Conservation (phyloP, 345 rosid genomes). For the Lepidium africanum region DNA sequence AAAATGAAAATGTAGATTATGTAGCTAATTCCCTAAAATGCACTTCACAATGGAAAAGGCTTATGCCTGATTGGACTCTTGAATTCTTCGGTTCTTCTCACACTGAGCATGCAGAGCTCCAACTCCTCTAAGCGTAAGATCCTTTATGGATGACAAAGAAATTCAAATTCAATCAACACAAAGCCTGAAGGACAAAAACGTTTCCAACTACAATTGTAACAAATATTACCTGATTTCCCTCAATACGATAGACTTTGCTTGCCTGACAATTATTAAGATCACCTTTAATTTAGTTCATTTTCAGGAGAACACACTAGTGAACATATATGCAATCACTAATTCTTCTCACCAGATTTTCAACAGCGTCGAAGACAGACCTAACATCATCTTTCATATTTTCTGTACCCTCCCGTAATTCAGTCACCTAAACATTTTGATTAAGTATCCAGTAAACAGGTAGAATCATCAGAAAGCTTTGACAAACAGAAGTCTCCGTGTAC, state of each 20-base stretch:
- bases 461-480: not conserved
- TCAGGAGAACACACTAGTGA: not conserved
- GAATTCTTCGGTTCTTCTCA: slow-evolving; percentile 26
- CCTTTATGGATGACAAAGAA: slow-evolving; percentile 3
- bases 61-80: slow-evolving; percentile 43
- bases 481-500: not conserved
- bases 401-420: slow-evolving; percentile 38
- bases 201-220: not conserved
- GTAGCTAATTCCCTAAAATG: not conserved
- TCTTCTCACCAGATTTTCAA: slow-evolving; percentile 63
- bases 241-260: slow-evolving; percentile 46
- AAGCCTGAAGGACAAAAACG: not conserved
- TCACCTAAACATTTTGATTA: slow-evolving; percentile 33
- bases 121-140: slow-evolving; percentile 36
- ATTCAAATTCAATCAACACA: not conserved
- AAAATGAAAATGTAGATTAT: not conserved
- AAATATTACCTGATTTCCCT: slow-evolving; percentile 60
- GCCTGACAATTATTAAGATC: slow-evolving; percentile 32
- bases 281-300: not conserved
- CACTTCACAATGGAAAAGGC: not conserved
- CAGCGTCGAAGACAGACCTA: slow-evolving; percentile 49
- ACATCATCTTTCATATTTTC: slow-evolving; percentile 34
- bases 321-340: not conserved
- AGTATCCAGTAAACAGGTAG: not conserved
- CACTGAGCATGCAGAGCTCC: slow-evolving; percentile 32